phyloP scores from a whole-genome alignment of 2,329 filamentous ascomycete species.

The Sporothrix schenckii region DNA sequence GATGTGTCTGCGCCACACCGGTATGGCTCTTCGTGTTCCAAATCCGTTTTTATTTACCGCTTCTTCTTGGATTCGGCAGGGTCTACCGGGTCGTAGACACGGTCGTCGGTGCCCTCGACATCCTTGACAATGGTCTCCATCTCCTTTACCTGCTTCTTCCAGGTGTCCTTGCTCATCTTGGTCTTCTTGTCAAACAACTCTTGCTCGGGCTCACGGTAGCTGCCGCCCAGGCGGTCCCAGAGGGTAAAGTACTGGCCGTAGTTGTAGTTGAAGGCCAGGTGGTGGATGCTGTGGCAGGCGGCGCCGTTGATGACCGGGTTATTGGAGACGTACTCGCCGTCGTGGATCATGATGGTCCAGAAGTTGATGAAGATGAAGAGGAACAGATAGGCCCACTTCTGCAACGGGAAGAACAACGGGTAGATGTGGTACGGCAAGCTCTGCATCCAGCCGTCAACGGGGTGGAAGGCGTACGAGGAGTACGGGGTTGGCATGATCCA shows the following conservation, averaged over 20 bases:
- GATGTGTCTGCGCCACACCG: neutral
- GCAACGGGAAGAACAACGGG: conserved; percentile 87
- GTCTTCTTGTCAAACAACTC: conserved; percentile 82
- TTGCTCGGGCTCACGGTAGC: conserved; percentile 82
- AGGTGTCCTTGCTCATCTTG: conserved; percentile 81
- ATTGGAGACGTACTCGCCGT: conserved; percentile 91
- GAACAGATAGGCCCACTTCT: conserved; percentile 83
- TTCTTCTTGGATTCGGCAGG: conserved; percentile 52
- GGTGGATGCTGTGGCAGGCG: conserved; percentile 91
- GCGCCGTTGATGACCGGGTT: conserved; percentile 91
- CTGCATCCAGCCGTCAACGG: conserved; percentile 86
- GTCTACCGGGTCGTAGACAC: conserved; percentile 48
- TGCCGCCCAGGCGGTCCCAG: conserved; percentile 86
- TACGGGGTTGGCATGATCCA: conserved; percentile 99
- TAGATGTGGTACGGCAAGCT: conserved; percentile 90
- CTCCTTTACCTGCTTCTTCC: conserved; percentile 74
- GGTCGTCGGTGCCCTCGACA: conserved; percentile 63
- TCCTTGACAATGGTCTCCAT: conserved; percentile 76
- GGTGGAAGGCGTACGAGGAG: conserved; percentile 93
- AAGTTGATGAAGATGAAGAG: conserved; percentile 93
- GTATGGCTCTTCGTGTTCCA: too few species aligned
- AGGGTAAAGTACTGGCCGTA: conserved; percentile 93
- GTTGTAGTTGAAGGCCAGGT: conserved; percentile 86
- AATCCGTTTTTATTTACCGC: conserved; percentile 25
- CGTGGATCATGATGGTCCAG: conserved; percentile 96